Base-by-base conservation (phyloP, 2,329 filamentous ascomycete genomes). In the Pezicula radicicola region DNA sequence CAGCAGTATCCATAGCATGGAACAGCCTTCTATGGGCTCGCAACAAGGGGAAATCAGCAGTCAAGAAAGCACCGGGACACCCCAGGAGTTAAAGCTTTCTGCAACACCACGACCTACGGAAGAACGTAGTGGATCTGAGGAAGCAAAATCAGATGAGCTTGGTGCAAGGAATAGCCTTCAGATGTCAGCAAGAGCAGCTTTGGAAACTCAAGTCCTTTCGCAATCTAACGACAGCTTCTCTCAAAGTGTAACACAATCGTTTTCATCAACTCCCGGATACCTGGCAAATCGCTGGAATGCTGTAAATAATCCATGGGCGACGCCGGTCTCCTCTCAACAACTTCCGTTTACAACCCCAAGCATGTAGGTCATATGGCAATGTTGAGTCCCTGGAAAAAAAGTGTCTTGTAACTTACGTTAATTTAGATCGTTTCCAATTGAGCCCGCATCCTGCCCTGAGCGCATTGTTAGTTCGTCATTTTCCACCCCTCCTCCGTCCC, bases 241-340 rank as follows among this genome's bases (percentile, higher is more conserved):
- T 18, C 49, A 54, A 37, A 45, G 52, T n/a, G 44, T 49, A 44
- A 39, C 49, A 39, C 53, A 62, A 37, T 65, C 65, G 8, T 63
- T 67, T 46, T 59, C 60, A 3, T 63, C 63, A n/a, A 67, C 60
- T 15, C 64, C 64, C 33, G 64, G 66, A 44, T 66, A 68, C 45
- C 58, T 67, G 30, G 58, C 79, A 50, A 84, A 81, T 58, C 74
- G 82, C 30, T 81, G 81, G 76, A 83, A 83, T 46, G 36, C 56
- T 56, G 59, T 72, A 46, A 70, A 72, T 42, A 77, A 69, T 57
- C 77, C 78, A 2, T 78, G 81, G 55, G 76, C 77, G 2, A 77
- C 76, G 2, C 75, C 78, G 28, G 68, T 73, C 16, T 68, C 72
- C 49, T 62, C 75, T 57, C 59, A 64, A 51, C 19, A 43, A 3